Evolutionary conservation across 2,329 filamentous ascomycete genomes (phyloP), one percentile per base, ranked within the genome.

Genomic region (Pseudogymnoascus destructans): DNA sequence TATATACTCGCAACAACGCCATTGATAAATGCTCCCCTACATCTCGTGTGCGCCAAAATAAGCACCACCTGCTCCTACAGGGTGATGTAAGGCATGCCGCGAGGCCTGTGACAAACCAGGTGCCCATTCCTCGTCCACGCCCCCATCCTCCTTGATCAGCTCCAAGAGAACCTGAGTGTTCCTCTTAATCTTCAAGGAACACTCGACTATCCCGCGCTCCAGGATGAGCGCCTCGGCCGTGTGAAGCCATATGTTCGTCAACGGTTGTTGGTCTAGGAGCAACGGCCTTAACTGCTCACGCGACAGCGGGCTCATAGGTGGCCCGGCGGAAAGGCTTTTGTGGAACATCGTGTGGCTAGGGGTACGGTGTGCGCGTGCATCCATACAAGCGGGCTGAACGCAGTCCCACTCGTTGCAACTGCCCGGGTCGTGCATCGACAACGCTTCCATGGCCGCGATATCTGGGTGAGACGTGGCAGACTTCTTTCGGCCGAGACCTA

Each of bases 221-320:
- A 85, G 70, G 30, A 85, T 81, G 35, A 83, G 66, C 3, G 80
- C 78, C 65, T 85, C 82, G 15, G 82, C 82, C 0, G 81, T 84
- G 19, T 75, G 72, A n/a, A 77, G 69, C 81, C 82, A 85, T 35
- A 85, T 78, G 55, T 81, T 75, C 60, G 81, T 79, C 25, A 85
- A 66, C 5, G 74, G 71, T 0, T 80, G 81, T 10, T 84, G 71
- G 61, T 85, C 81, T 1, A 73, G 66, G 1, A 85, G 66, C 1
- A 85, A 61, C 2, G 73, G 64, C 49, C 74, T 74, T 2, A 79
- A 71, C 55, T 81, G 71, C 3, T 83, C 78, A 35, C 70, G 72
- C 11, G 73, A 67, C 7, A 84, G 69, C 1, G 77, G 73, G 0
- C 75, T 73, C 81, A 85, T 85, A 2, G 82, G 82, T 67, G 79